These are phyloP conservation scores for Aspergillus saccharolyticus DNA, from an alignment of 495 filamentous ascomycete species.

Conservation along the genomic window DNA sequence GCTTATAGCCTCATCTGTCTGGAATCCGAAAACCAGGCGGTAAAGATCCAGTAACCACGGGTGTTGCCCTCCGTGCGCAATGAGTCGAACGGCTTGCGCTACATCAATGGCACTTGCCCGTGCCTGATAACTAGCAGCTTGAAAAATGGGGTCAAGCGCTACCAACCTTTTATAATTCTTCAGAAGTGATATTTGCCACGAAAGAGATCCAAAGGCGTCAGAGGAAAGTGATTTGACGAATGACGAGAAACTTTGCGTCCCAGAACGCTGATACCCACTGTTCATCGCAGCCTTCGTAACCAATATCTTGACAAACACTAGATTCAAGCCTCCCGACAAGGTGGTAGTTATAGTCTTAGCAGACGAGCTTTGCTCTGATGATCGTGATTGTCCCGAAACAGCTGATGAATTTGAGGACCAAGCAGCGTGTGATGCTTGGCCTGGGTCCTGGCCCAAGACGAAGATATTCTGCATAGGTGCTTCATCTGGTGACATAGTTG, in stretches of 20 bases:
- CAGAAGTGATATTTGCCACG: slow-evolving; percentile 64
- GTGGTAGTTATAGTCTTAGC: slow-evolving; percentile 68
- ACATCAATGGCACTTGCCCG: slow-evolving; percentile 65
- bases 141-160: slow-evolving; percentile 60
- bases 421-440: slow-evolving; percentile 36
- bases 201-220: slow-evolving; percentile 67
- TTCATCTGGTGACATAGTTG: slow-evolving; percentile 70
- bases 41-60: slow-evolving; percentile 75
- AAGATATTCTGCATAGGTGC: slow-evolving; percentile 77
- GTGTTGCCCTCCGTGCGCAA: slow-evolving; percentile 63
- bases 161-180: slow-evolving; percentile 76
- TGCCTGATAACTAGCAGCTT: slow-evolving; percentile 49
- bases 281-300: slow-evolving; percentile 79
- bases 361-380: slow-evolving; percentile 65
- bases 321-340: slow-evolving; percentile 62
- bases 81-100: slow-evolving; percentile 67
- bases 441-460: slow-evolving; percentile 62
- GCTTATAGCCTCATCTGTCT: slow-evolving; percentile 64
- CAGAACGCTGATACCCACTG: slow-evolving; percentile 58
- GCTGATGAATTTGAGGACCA: slow-evolving; percentile 73
- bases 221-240: slow-evolving; percentile 73
- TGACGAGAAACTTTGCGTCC: slow-evolving; percentile 48
- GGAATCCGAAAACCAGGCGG: slow-evolving; percentile 78
- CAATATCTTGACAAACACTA: slow-evolving; percentile 66
- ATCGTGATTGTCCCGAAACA: slow-evolving; percentile 67